Percentiles rank a stretch among this genome's conserved stretches.
phyloP scores from a whole-genome alignment of 2,329 filamentous ascomycete genomes.

The Fusarium cyanostomum region DNA sequence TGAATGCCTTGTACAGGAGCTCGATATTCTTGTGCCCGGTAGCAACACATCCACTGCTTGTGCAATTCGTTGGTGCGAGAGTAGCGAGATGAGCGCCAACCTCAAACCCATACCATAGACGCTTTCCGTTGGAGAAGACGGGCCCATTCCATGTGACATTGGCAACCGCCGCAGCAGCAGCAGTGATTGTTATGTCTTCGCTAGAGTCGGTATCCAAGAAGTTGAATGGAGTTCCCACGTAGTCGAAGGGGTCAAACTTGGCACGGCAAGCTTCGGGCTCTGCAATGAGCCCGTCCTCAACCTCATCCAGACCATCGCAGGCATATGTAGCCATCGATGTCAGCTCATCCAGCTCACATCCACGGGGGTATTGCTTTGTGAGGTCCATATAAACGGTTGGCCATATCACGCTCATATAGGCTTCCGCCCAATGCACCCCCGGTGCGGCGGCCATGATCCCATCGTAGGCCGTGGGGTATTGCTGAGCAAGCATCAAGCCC shows the following conservation, averaged over 20 bases:
- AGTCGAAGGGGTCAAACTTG: neutral
- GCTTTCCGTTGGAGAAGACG: constrained; percentile 11
- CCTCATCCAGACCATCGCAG: constrained; percentile 39
- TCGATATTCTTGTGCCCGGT: neutral
- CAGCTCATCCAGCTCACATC: constrained; percentile 19
- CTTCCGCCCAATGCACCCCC: constrained; percentile 8
- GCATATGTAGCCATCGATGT: neutral
- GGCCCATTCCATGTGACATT: constrained; percentile 16
- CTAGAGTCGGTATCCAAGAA: neutral
- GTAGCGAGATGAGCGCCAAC: neutral
- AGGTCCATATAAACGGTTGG: constrained; percentile 14
- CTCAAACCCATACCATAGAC: constrained; percentile 10
- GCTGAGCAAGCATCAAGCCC: constrained; percentile 20
- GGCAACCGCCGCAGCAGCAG: constrained; percentile 7
- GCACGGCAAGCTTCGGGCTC: constrained; percentile 11
- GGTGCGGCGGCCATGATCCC: constrained; percentile 24
- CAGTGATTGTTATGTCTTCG: neutral
- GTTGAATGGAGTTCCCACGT: constrained; percentile 6
- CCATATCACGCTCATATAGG: constrained; percentile 5
- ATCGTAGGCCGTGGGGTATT: constrained; percentile 27
- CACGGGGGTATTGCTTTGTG: constrained; percentile 2
- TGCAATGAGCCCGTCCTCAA: constrained; percentile 36
- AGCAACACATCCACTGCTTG: neutral
- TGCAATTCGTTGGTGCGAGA: neutral
- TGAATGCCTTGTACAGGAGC: neutral